phyloP scores from a whole-genome alignment of 2,329 filamentous ascomycete species.

The Hypocreales sp. region DNA sequence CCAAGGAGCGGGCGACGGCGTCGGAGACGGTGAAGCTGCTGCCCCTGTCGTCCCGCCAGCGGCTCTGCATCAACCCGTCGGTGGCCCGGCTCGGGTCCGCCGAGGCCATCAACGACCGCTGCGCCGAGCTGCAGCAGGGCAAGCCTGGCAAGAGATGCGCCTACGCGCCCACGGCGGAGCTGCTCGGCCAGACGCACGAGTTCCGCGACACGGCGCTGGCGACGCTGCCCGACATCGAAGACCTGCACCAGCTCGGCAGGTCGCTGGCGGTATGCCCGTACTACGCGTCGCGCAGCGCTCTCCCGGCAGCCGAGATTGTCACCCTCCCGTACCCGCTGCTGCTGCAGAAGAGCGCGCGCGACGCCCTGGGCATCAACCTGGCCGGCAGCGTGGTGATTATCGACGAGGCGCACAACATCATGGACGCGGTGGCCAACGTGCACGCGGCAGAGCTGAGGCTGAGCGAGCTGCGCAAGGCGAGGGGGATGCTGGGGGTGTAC shows the following conservation, averaged over 20 bases:
- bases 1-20: constrained; percentile 10
- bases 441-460: constrained; percentile 67
- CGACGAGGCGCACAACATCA: constrained; percentile 94
- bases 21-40: constrained; percentile 53
- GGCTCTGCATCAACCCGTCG: constrained; percentile 75
- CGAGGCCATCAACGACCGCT: constrained; percentile 84
- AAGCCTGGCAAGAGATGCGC: constrained; percentile 45
- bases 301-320: constrained; percentile 76
- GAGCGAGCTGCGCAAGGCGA: constrained; percentile 54
- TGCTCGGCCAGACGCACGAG: constrained; percentile 52
- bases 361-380: constrained; percentile 73
- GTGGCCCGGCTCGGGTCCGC: constrained; percentile 56
- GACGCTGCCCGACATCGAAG: constrained; percentile 83
- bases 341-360: constrained; percentile 71
- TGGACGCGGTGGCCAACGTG: constrained; percentile 83
- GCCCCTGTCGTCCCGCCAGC: constrained; percentile 72
- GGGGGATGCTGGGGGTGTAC: constrained; percentile 66
- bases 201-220: constrained; percentile 80
- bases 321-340: constrained; percentile 86
- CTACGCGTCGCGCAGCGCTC: constrained; percentile 77
- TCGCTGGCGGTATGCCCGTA: constrained; percentile 79
- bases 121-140: constrained; percentile 75
- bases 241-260: constrained; percentile 64
- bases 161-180: constrained; percentile 66
- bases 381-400: constrained; percentile 87